phyloP scores from a whole-genome alignment of 805 yeast species.

The Candida vaughaniae region DNA sequence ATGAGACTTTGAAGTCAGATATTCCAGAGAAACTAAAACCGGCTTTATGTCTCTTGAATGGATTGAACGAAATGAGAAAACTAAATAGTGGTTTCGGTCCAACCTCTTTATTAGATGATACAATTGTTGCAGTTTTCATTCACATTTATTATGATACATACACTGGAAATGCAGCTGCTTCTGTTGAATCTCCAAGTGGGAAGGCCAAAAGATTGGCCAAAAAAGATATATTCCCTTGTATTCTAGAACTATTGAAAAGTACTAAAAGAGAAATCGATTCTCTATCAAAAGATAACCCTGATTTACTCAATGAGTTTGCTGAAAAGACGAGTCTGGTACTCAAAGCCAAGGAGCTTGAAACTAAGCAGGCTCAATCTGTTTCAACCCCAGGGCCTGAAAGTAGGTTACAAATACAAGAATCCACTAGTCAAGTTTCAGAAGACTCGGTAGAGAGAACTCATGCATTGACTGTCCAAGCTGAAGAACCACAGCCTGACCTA shows the following conservation, averaged over 20 bases:
- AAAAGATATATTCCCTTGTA: slow-evolving; percentile 41
- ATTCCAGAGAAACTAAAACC: slow-evolving; percentile 38
- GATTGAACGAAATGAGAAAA: slow-evolving; percentile 57
- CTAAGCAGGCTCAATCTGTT: background rate
- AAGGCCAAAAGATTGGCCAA: slow-evolving; percentile 39
- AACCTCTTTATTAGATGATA: slow-evolving; percentile 72
- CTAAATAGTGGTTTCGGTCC: slow-evolving; percentile 82
- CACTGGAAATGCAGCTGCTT: background rate
- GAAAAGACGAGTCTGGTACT: background rate
- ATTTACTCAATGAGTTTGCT: slow-evolving; percentile 28
- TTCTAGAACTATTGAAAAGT: slow-evolving; percentile 31
- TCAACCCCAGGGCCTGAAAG: background rate
- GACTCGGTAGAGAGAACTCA: no score
- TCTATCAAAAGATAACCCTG: slow-evolving; percentile 28
- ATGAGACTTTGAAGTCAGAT: slow-evolving; percentile 27
- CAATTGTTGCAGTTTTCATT: slow-evolving; percentile 61
- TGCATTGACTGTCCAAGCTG: no score
- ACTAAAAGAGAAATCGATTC: slow-evolving; percentile 31
- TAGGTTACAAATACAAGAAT: no score
- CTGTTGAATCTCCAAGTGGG: slow-evolving; percentile 28
- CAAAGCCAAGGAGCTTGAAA: background rate
- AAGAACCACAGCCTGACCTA: no score
- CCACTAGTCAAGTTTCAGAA: no score
- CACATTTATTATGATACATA: slow-evolving; percentile 34
- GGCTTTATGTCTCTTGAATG: slow-evolving; percentile 45